These are phyloP conservation scores for Tolypocladium nubicola DNA, from an alignment of 2,329 filamentous ascomycete genomes.

Conservation along the genomic window DNA sequence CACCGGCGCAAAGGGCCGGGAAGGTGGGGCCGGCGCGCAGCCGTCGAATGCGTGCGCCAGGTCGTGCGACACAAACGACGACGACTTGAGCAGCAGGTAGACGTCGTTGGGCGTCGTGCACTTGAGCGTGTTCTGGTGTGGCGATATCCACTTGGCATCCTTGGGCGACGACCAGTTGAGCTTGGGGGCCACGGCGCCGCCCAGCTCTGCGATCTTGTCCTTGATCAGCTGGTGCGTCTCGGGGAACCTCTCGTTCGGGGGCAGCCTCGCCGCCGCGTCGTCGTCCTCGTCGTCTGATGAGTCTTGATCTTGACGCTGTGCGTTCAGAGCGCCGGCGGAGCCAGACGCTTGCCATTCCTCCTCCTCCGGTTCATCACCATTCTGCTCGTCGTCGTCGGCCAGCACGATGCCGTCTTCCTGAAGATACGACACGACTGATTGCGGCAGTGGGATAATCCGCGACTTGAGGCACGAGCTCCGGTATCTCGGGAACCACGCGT, in stretches of 20 bases:
- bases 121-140: conserved; percentile 77
- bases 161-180: conserved; percentile 97
- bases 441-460: conserved; percentile 66
- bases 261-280: conserved; percentile 23
- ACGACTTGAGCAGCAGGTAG: conserved; percentile 88
- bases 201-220: conserved; percentile 67
- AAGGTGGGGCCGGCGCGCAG: conserved; percentile 28
- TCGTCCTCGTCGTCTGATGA: conserved; percentile 39
- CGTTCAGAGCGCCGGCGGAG: not conserved
- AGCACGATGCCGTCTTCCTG: conserved; percentile 88
- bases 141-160: conserved; percentile 87
- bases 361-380: conserved; percentile 34
- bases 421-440: conserved; percentile 74
- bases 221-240: conserved; percentile 71
- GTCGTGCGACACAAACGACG: conserved; percentile 90
- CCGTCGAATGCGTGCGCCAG: conserved; percentile 88
- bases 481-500: conserved; percentile 83
- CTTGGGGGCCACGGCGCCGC: conserved; percentile 81
- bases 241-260: conserved; percentile 48
- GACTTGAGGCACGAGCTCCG: conserved; percentile 75
- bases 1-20: conserved; percentile 54
- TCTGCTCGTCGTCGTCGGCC: conserved; percentile 52
- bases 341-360: conserved; percentile 36
- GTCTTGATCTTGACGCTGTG: conserved; percentile 11
- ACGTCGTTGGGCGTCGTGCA: conserved; percentile 84